Base-by-base conservation (phyloP, 108 stramenopile genomes). In the Cyclotella atomus region DNA sequence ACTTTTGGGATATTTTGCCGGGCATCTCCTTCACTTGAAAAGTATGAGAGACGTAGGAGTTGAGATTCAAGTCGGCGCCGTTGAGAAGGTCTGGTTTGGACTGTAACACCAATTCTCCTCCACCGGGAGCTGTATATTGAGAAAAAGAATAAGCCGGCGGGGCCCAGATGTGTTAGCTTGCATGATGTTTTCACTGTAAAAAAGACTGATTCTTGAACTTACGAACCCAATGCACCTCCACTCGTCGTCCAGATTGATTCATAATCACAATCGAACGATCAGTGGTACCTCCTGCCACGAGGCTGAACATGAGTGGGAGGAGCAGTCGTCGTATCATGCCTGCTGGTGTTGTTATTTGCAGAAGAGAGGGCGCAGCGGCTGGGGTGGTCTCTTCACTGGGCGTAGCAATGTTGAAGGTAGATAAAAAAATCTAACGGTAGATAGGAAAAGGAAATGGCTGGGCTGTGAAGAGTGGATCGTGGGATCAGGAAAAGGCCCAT, bases 1-100 rank as follows among this genome's bases (percentile, higher is more conserved):
- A 93, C 6, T 54, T 72, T 1, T 86, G 86, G 2, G 73, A 68
- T 14, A 75, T 77, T 45, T 64, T 61, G 0, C 59, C 76, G n/a
- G 89, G 84, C 71, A 88, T 29, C 77, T 95, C 90, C 29, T 85
- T 66, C 15, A 91, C 75, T 75, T 90, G 74, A 78, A 95, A 95
- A 24, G 77, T 73, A 53, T 95, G 94, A 29, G 83, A 84, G 5
- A 89, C 82, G 77, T 77, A 95, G 9, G 84, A 85, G 68, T 92
- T 85, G 19, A 95, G 32, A 15, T 33, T 27, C 7, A 70, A 43
- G 12, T 70, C 71, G 15, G 83, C 87, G 29, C 92, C 92, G 56
- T 81, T 80, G 12, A 85, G 49, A 29, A 87, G 24, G 53, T 78
- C 81, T 25, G 88, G 83, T 38, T 81, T 85, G 28, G 61, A 75